phyloP scores from a whole-genome alignment of 1,284 basidiomycete genomes.

The Laetiporus sulphureus region DNA sequence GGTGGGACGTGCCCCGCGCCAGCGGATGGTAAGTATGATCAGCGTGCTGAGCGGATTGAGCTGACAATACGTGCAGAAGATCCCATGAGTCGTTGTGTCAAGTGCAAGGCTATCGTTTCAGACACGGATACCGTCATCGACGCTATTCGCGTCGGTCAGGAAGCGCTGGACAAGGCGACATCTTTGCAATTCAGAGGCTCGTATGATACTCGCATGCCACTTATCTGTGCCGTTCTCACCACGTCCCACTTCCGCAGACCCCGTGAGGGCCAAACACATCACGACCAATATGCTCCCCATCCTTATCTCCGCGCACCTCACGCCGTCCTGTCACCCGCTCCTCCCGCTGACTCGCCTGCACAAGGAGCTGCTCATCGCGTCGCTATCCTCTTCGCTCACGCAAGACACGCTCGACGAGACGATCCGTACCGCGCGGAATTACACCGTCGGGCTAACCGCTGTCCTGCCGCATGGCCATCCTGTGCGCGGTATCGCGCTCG shows the following conservation, averaged over 20 bases:
- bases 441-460: conserved; percentile 47
- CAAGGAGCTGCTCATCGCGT: conserved; percentile 54
- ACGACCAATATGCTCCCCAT: conserved; percentile 62
- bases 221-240: neutral
- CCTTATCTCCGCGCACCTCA: conserved; percentile 45
- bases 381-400: conserved; percentile 31
- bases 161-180: conserved; percentile 66
- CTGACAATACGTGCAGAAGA: conserved; percentile 31
- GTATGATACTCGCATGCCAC: conserved; percentile 6
- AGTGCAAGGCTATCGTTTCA: conserved; percentile 47
- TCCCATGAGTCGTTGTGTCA: conserved; percentile 43
- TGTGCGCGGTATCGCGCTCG: conserved; percentile 65
- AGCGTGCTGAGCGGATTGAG: neutral
- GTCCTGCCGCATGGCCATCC: conserved; percentile 72
- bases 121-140: conserved; percentile 50
- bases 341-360: conserved; percentile 68
- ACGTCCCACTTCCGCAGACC: conserved; percentile 33
- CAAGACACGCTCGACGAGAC: conserved; percentile 59
- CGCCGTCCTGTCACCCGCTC: conserved; percentile 67
- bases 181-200: conserved; percentile 49
- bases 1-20: conserved; percentile 54
- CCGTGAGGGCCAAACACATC: conserved; percentile 48
- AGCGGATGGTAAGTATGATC: conserved; percentile 40
- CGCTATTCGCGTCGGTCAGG: conserved; percentile 57
- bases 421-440: conserved; percentile 49